phyloP scores from a whole-genome alignment of 1,284 basidiomycete species.

The Apiotrichum sp. region DNA sequence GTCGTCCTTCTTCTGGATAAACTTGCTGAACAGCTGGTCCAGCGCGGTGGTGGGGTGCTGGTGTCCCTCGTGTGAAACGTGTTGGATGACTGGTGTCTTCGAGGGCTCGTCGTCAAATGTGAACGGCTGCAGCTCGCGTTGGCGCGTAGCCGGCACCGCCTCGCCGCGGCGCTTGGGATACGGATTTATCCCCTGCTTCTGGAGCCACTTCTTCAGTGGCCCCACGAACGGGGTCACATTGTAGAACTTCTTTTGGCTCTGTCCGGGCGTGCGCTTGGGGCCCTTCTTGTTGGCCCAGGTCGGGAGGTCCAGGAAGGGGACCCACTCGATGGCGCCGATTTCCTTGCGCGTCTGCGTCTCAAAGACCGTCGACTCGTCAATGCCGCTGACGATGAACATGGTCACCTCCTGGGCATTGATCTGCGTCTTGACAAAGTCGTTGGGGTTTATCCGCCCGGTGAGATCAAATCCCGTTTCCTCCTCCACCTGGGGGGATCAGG shows the following conservation, averaged over 20 bases:
- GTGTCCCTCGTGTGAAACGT: background rate
- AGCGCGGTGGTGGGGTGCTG: slow-evolving; percentile 21
- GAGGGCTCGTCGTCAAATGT: slow-evolving; percentile 23
- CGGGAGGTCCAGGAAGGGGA: slow-evolving; percentile 79
- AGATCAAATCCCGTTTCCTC: slow-evolving; percentile 93
- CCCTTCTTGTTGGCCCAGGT: slow-evolving; percentile 77
- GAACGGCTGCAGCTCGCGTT: slow-evolving; percentile 34
- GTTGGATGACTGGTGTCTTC: background rate
- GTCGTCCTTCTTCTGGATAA: slow-evolving; percentile 34
- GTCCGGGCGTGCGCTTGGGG: slow-evolving; percentile 47
- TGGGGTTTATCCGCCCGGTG: slow-evolving; percentile 59
- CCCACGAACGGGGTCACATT: slow-evolving; percentile 90
- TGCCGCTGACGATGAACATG: slow-evolving; percentile 81
- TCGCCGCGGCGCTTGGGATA: slow-evolving; percentile 10
- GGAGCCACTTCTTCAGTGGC: slow-evolving; percentile 47
- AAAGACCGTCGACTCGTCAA: slow-evolving; percentile 86
- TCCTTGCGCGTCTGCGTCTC: slow-evolving; percentile 94
- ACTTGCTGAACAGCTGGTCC: slow-evolving; percentile 36
- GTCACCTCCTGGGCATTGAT: slow-evolving; percentile 86
- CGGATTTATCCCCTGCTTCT: slow-evolving; percentile 28
- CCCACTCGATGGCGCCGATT: slow-evolving; percentile 99
- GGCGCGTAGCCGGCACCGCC: background rate
- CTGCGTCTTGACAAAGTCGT: slow-evolving; percentile 75
- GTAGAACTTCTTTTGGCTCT: slow-evolving; percentile 71
- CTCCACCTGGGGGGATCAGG: slow-evolving; percentile 57